Evolutionary conservation across 306 rosid species (phyloP), one percentile per base, ranked within the genome.

Genomic region (Rosa chinensis): DNA sequence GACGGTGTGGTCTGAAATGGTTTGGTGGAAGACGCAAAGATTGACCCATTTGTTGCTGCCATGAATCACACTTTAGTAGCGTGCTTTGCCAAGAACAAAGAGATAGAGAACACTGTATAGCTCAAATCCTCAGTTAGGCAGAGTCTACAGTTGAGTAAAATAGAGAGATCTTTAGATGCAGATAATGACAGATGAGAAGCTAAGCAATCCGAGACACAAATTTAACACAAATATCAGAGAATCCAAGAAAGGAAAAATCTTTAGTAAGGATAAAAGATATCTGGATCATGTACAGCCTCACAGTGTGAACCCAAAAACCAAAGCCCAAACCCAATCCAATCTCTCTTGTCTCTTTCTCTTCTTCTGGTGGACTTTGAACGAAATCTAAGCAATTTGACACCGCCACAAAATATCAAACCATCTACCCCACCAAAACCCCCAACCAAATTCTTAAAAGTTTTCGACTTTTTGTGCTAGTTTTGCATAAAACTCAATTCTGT

Each of bases 1-100:
- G 87, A 48, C 25, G 80, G 77, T 64, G 58, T 20, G 40, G 91
- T 80, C 67, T 87, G 78, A 77, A 82, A 77, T n/a, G 88, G 79
- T 76, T 83, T 89, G 8, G 88, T 76, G 50, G 97, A 80, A 75
- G 92, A 80, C 2, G 89, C 83, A 87, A 82, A 79, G 76, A 92
- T 85, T 77, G 97, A 87, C 20, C 89, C 62, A 70, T 84, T 88
- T 0, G 86, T 76, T 71, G 92, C 87, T 42, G 98, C 97, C 95
- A 90, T 90, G 79, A 73, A 72, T 82, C 53, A 79, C 81, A 73
- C 76, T 72, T 68, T 63, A 47, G 47, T 17, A 16, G 11, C 37
- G 71, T 39, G 3, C 47, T 25, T 39, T 72, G 50, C 70, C 61
- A 18, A 58, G 11, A 32, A 44, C 64, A 7, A 71, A 64, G n/a